Conservation (phyloP, 495 filamentous ascomycete species). For the Neurospora sp. region DNA sequence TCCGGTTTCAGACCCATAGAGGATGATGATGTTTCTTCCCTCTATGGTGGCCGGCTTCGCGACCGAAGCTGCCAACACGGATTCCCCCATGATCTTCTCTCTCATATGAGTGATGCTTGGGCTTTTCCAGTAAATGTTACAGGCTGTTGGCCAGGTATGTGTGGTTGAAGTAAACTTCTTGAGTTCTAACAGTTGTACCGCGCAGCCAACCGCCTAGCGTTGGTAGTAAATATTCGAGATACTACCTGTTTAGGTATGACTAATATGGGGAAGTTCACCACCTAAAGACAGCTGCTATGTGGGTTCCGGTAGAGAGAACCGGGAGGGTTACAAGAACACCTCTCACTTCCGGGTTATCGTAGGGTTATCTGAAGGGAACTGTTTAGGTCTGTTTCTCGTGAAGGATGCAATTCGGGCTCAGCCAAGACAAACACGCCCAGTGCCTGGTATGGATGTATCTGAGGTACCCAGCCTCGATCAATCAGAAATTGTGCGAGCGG, state of each 20-base stretch:
- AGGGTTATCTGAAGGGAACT: not conserved
- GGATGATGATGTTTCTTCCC: constrained; percentile 58
- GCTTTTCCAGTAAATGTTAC: not conserved
- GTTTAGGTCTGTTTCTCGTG: not conserved
- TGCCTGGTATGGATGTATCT: not conserved
- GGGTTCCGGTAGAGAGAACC: not conserved
- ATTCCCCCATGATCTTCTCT: constrained; percentile 5
- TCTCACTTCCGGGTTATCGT: not conserved
- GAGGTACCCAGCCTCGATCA: not conserved
- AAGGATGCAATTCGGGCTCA: not conserved
- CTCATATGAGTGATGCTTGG: not conserved
- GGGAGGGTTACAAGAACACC: not conserved
- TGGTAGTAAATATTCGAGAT: not conserved
- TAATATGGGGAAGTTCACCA: not conserved
- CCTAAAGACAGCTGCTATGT: not conserved
- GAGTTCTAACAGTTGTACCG: not conserved
- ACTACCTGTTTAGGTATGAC: not conserved
- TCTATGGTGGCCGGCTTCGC: constrained; percentile 11
- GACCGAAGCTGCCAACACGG: not conserved
- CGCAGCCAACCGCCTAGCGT: not conserved
- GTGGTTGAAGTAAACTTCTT: not conserved
- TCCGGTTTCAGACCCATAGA: constrained; percentile 92
- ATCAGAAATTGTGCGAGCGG: not conserved
- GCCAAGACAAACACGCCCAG: not conserved
- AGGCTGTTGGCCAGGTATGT: not conserved